Percentiles rank a stretch among this genome's conserved stretches.
Evolutionary conservation across 495 filamentous ascomycete genomes (phyloP).

Genomic region (Penicillium manginii): DNA sequence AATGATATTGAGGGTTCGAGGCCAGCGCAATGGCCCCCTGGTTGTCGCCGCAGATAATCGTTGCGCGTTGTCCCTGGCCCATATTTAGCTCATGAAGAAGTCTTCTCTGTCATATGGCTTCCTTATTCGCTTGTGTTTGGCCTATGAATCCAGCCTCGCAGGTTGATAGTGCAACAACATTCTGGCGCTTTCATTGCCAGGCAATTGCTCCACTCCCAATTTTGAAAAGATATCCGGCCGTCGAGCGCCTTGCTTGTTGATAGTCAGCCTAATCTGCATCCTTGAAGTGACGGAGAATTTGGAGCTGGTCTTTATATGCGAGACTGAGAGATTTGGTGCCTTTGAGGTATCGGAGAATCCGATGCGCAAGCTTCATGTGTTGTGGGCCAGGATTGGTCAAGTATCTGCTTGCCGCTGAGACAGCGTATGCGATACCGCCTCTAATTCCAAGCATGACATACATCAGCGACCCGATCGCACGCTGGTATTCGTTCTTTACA

Average conservation of each 20-base stretch:
- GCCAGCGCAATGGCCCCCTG: slow-evolving; percentile 34
- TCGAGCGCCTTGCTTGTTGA: slow-evolving; percentile 26
- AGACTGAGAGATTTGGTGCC: slow-evolving; percentile 24
- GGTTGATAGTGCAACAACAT: slow-evolving; percentile 36
- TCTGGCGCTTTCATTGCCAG: slow-evolving; percentile 43
- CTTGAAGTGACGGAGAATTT: slow-evolving; percentile 22
- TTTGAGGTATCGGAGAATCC: slow-evolving; percentile 31
- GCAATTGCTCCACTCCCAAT: slow-evolving; percentile 38
- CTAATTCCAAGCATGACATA: slow-evolving; percentile 28
- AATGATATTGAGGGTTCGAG: slow-evolving; percentile 35
- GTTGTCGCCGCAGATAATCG: slow-evolving; percentile 11
- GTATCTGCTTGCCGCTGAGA: slow-evolving; percentile 22
- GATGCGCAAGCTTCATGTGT: slow-evolving; percentile 21
- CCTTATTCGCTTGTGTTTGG: slow-evolving; percentile 39
- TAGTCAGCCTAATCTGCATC: slow-evolving; percentile 31
- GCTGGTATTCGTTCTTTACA: slow-evolving; percentile 21
- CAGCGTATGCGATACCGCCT: slow-evolving; percentile 24
- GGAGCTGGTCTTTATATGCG: slow-evolving; percentile 21
- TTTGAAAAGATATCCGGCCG: slow-evolving; percentile 43
- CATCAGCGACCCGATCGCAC: slow-evolving; percentile 26
- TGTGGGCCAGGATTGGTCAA: slow-evolving; percentile 24
- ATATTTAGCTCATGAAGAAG: slow-evolving; percentile 31
- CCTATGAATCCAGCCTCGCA: slow-evolving; percentile 46
- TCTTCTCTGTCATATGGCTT: slow-evolving; percentile 41
- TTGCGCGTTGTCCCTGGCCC: no score